A percentile compares a stretch with the other conserved stretches of the same genome.
Conservation (phyloP, 208 protist genomes). For the Vickermania ingenoplastis region DNA sequence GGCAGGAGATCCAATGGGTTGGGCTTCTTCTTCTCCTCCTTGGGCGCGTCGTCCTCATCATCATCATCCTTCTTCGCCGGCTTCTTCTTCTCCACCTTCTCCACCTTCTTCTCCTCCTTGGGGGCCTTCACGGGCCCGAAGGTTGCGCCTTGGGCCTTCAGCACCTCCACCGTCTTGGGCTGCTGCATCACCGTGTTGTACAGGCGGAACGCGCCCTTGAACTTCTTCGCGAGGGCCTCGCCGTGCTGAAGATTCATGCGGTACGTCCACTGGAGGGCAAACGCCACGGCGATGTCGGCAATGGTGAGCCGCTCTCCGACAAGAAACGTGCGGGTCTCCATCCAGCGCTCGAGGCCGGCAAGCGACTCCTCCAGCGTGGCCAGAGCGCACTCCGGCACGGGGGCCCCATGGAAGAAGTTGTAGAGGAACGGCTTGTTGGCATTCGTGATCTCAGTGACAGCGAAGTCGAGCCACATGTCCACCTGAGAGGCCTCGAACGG, state of each 20-base stretch:
- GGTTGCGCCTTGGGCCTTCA: conserved; percentile 34
- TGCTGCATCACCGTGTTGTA: conserved; percentile 79
- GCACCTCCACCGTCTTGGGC: conserved; percentile 51
- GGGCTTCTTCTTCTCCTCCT: conserved; percentile 56
- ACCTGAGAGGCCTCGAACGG: conserved; percentile 65
- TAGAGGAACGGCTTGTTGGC: conserved; percentile 19
- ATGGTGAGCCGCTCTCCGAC: conserved; percentile 76
- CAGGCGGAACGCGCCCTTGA: conserved; percentile 41
- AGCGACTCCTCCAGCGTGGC: conserved; percentile 30
- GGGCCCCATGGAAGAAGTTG: conserved; percentile 14
- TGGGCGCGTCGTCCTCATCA: conserved; percentile 29
- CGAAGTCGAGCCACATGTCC: conserved; percentile 87
- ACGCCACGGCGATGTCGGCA: conserved; percentile 67
- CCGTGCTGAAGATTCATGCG: conserved; percentile 25
- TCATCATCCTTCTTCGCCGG: too few species aligned
- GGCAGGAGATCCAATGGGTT: conserved; percentile 56
- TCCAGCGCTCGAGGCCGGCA: conserved; percentile 42
- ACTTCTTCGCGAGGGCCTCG: conserved; percentile 51
- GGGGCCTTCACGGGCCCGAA: conserved; percentile 24
- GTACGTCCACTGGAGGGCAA: conserved; percentile 47
- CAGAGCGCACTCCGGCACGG: conserved; percentile 17
- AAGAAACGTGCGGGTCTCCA: conserved; percentile 77
- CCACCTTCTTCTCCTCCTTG: too few species aligned
- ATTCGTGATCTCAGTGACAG: conserved; percentile 45
- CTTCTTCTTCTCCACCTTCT: too few species aligned